Conservation (phyloP, 805 yeast genomes). For the Henningerozyma blattae region DNA sequence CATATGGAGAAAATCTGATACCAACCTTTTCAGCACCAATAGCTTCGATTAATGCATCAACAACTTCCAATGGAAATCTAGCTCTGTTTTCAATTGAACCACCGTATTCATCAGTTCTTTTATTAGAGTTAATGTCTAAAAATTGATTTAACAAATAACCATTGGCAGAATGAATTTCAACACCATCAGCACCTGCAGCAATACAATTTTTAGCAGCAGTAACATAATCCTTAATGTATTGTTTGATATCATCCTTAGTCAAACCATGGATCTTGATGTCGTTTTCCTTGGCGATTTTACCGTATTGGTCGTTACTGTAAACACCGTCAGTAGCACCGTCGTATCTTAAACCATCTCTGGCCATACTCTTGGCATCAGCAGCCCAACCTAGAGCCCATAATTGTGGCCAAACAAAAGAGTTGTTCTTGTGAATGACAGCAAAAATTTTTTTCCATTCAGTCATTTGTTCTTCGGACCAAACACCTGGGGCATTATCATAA, state of each 20-base stretch:
- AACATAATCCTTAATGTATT: constrained; percentile 30
- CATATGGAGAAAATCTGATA: constrained; percentile 36
- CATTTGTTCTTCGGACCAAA: constrained; percentile 34
- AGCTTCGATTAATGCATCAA: constrained; percentile 36
- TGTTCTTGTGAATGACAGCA: constrained; percentile 38
- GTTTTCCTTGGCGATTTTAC: too few species aligned
- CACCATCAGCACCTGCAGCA: constrained; percentile 37
- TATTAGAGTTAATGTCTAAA: constrained; percentile 32
- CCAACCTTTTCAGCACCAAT: constrained; percentile 42
- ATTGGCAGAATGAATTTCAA: constrained; percentile 60
- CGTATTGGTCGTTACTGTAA: too few species aligned
- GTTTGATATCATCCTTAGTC: constrained; percentile 26
- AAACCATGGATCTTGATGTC: too few species aligned
- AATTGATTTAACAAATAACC: constrained; percentile 52
- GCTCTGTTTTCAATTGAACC: constrained; percentile 41
- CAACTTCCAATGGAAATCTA: constrained; percentile 32
- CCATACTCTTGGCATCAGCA: constrained; percentile 27
- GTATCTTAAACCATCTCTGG: constrained; percentile 26
- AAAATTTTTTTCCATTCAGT: constrained; percentile 37
- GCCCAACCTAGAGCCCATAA: constrained; percentile 37
- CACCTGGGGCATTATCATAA: constrained; percentile 34
- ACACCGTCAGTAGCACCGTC: constrained; percentile 29
- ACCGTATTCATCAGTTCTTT: constrained; percentile 42
- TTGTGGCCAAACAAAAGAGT: constrained; percentile 35
- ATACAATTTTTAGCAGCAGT: constrained; percentile 31